phyloP scores from a whole-genome alignment of 108 stramenopile genomes.

The Epipyxis sp. region DNA sequence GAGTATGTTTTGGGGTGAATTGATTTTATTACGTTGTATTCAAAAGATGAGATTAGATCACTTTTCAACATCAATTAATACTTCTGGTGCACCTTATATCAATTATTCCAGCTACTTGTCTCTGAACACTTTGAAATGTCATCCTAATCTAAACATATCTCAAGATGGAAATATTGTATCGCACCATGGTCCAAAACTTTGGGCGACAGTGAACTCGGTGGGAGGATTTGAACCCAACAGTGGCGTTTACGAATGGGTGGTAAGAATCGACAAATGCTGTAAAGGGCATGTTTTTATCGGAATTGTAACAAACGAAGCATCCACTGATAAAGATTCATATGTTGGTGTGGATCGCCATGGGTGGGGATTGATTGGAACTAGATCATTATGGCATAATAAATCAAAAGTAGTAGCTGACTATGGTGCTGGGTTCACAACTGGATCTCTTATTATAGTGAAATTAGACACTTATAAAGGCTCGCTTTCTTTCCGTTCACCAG shows the following conservation, averaged over 20 bases:
- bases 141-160: constrained; percentile 5
- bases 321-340: constrained; percentile 41
- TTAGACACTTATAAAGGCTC: constrained; percentile 28
- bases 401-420: constrained; percentile 35
- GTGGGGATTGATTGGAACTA: constrained; percentile 48
- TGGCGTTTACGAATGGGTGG: constrained; percentile 44
- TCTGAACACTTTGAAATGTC: no score
- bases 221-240: constrained; percentile 38
- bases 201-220: constrained; percentile 44
- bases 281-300: constrained; percentile 59
- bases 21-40: neutral
- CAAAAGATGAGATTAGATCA: neutral
- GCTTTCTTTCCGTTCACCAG: constrained; percentile 5
- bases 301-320: constrained; percentile 44
- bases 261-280: constrained; percentile 50
- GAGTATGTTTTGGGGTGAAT: neutral
- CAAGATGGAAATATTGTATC: neutral
- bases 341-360: constrained; percentile 54
- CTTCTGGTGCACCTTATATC: neutral
- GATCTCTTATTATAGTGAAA: constrained; percentile 7
- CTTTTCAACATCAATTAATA: neutral
- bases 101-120: neutral
- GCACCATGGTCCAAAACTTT: constrained; percentile 20
- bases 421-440: constrained; percentile 23
- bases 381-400: constrained; percentile 34